Percentiles rank a stretch among this genome's conserved stretches.
phyloP scores from a whole-genome alignment of 2,329 filamentous ascomycete genomes.

The Calonectria leucothoes region DNA sequence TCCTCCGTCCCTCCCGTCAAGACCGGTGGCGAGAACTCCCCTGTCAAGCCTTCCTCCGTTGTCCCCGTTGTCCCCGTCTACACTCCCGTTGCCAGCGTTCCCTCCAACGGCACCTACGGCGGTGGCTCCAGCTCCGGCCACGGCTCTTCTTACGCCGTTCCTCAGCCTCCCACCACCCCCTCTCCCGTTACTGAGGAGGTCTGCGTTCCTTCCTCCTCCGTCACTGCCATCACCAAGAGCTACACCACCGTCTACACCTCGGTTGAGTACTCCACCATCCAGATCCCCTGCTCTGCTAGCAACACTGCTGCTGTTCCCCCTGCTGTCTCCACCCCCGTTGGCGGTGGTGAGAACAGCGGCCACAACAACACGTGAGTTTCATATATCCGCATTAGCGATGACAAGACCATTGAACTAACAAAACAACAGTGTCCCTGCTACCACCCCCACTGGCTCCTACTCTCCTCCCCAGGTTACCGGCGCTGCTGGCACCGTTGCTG shows the following conservation, averaged over 20 bases:
- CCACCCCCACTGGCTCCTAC: conserved; percentile 42
- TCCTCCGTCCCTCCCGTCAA: conserved; percentile 23
- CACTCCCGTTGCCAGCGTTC: conserved; percentile 13
- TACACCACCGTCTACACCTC: conserved; percentile 67
- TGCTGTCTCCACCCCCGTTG: conserved; percentile 39
- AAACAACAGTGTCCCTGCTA: conserved; percentile 27
- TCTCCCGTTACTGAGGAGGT: conserved; percentile 32
- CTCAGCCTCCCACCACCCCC: conserved; percentile 32
- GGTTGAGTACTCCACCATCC: conserved; percentile 61
- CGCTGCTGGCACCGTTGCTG: conserved; percentile 64
- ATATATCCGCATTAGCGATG: background rate
- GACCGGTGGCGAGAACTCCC: conserved; percentile 28
- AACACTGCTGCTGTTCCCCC: conserved; percentile 40
- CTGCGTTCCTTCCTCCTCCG: conserved; percentile 48
- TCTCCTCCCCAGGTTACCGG: conserved; percentile 56
- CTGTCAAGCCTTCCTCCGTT: conserved; percentile 15
- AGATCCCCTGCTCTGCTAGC: conserved; percentile 38
- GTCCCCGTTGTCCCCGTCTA: conserved; percentile 1
- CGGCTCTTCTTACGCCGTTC: background rate
- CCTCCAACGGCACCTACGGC: conserved; percentile 13
- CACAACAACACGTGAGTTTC: conserved; percentile 48
- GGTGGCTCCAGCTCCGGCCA: background rate
- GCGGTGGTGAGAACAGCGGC: conserved; percentile 41
- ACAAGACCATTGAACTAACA: conserved; percentile 28
- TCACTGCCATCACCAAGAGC: conserved; percentile 66